Percentiles rank a stretch among this genome's conserved stretches.
Conservation (phyloP, 1,284 basidiomycete genomes). For the Dichomitus squalens region DNA sequence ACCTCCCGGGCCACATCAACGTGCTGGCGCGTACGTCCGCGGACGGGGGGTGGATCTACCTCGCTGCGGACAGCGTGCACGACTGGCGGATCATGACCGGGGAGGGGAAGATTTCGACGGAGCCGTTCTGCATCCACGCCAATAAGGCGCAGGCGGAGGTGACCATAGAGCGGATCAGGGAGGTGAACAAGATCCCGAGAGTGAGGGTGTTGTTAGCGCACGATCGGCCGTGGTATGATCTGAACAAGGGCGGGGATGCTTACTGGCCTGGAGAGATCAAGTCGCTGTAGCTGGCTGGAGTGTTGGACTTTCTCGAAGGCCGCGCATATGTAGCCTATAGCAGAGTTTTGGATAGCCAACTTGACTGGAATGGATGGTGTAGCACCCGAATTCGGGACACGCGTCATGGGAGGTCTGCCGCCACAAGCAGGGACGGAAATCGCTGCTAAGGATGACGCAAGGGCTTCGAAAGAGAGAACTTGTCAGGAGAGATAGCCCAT, state of each 20-base stretch:
- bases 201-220: constrained; percentile 51
- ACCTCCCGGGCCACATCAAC: constrained; percentile 55
- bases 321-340: too few relatives aligned
- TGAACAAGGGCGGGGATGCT: constrained; percentile 40
- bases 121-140: constrained; percentile 41
- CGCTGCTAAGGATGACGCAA: too few relatives aligned
- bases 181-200: not conserved
- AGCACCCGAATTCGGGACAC: too few relatives aligned
- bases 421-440: too few relatives aligned
- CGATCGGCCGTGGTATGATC: constrained; percentile 51
- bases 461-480: too few relatives aligned
- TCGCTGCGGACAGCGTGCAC: constrained; percentile 59
- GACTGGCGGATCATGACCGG: constrained; percentile 53
- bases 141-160: constrained; percentile 44
- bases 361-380: too few relatives aligned
- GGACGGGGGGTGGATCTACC: constrained; percentile 56
- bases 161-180: constrained; percentile 42
- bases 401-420: too few relatives aligned
- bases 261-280: constrained; percentile 42
- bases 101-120: constrained; percentile 41
- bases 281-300: not conserved
- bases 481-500: too few relatives aligned
- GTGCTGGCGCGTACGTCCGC: constrained; percentile 56
- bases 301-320: not conserved
- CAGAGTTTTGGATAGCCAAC: too few relatives aligned